These are phyloP conservation scores for Huntiella moniliformis DNA, from an alignment of 2,329 filamentous ascomycete species.

Conservation along the genomic window DNA sequence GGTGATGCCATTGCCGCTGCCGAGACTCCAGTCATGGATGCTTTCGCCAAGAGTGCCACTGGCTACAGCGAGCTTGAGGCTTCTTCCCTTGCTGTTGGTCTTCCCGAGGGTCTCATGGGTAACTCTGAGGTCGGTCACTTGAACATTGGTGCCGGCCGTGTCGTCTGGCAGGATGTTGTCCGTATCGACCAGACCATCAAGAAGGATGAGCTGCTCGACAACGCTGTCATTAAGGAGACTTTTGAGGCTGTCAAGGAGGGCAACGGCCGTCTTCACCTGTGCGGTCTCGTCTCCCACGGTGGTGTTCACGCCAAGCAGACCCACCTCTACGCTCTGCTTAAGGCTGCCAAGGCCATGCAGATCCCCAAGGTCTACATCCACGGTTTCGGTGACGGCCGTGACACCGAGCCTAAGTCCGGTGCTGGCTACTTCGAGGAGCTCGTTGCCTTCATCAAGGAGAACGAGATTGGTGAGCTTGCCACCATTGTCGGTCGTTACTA, in stretches of 20 bases:
- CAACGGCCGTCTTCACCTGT: constrained; percentile 81
- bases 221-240: constrained; percentile 56
- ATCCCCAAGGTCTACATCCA: constrained; percentile 92
- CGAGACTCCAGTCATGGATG: constrained; percentile 87
- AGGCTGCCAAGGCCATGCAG: constrained; percentile 72
- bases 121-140: constrained; percentile 97
- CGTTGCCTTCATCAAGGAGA: constrained; percentile 60
- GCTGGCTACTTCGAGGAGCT: constrained; percentile 76
- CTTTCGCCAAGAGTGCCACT: constrained; percentile 61
- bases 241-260: constrained; percentile 67
- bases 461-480: constrained; percentile 71
- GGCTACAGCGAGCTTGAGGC: constrained; percentile 89
- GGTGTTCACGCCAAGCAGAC: constrained; percentile 95
- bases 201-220: constrained; percentile 59
- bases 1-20: constrained; percentile 92
- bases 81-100: constrained; percentile 83
- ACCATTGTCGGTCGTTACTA: constrained; percentile 94
- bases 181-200: constrained; percentile 89
- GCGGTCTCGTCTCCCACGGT: constrained; percentile 83
- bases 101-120: constrained; percentile 94
- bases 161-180: constrained; percentile 97
- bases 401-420: constrained; percentile 92
- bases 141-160: constrained; percentile 93
- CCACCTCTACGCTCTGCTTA: constrained; percentile 72
- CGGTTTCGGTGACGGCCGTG: constrained; percentile 96